Conservation (phyloP, 306 rosid genomes). For the Fragaria nilgerrensis region DNA sequence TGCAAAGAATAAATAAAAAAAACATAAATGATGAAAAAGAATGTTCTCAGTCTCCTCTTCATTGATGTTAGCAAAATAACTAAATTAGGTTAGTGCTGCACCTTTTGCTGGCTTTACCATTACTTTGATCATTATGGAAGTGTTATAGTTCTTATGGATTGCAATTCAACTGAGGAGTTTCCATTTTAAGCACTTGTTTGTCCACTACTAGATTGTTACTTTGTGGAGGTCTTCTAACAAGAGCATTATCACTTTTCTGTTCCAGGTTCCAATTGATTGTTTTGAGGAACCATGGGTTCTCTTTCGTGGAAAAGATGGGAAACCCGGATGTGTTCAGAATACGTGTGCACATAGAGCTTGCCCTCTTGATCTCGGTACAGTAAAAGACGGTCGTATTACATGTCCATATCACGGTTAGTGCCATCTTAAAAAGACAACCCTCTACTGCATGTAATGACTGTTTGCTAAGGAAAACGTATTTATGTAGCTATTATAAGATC, state of each 20-base stretch:
- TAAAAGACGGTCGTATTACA: constrained; percentile 83
- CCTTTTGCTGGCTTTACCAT: too few relatives aligned
- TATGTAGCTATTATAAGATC: neutral
- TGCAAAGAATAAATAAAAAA: neutral
- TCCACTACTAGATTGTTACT: neutral
- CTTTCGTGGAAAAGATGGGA: constrained; percentile 90
- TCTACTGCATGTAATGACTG: neutral
- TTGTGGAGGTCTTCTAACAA: constrained; percentile 22
- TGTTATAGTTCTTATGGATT: too few relatives aligned
- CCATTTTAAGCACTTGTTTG: neutral
- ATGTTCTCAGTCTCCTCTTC: neutral
- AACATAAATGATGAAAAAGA: neutral
- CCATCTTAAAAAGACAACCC: neutral
- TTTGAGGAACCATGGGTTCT: constrained; percentile 96
- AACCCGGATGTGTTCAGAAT: constrained; percentile 91
- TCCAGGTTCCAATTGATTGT: constrained; percentile 87
- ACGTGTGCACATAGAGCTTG: constrained; percentile 99
- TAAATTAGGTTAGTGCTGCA: too few relatives aligned
- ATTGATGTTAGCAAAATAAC: neutral
- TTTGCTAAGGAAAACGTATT: neutral
- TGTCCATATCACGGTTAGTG: constrained; percentile 96
- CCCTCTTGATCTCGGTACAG: constrained; percentile 93
- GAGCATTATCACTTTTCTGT: constrained; percentile 25
- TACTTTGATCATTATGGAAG: too few relatives aligned
- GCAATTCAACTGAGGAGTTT: neutral